These are phyloP conservation scores for Coniferiporia sulphurascens DNA, from an alignment of 1,284 basidiomycete genomes.

Conservation along the genomic window DNA sequence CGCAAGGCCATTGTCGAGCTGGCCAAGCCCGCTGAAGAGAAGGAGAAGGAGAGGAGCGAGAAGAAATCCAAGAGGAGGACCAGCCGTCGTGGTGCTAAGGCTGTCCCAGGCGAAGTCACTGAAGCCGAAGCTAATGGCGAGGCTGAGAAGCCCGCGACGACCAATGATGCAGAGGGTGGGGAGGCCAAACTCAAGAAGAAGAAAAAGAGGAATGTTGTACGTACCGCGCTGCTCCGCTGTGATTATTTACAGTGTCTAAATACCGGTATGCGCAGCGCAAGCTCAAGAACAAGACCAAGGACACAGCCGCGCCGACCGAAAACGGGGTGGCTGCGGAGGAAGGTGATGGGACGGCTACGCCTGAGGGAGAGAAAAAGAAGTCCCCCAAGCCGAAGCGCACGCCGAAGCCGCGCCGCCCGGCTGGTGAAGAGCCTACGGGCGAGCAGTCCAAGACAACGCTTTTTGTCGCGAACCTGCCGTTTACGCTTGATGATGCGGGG, in stretches of 20 bases:
- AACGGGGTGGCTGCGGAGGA: constrained; percentile 30
- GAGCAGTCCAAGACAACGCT: constrained; percentile 81
- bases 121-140: constrained; percentile 83
- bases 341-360: constrained; percentile 27
- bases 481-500: constrained; percentile 79
- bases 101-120: constrained; percentile 79
- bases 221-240: constrained; percentile 25
- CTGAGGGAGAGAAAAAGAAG: constrained; percentile 39
- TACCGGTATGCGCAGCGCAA: constrained; percentile 40
- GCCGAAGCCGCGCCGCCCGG: constrained; percentile 55
- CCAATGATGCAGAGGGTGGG: constrained; percentile 46
- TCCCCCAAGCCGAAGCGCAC: constrained; percentile 49
- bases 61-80: constrained; percentile 70
- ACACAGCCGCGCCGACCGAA: constrained; percentile 35
- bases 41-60: constrained; percentile 77
- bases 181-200: constrained; percentile 75
- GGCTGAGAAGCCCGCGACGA: constrained; percentile 44
- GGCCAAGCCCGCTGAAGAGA: constrained; percentile 84
- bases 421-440: constrained; percentile 72
- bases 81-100: constrained; percentile 76
- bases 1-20: constrained; percentile 85
- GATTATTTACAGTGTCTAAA: constrained; percentile 3
- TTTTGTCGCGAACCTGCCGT: constrained; percentile 94
- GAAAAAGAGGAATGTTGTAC: constrained; percentile 70
- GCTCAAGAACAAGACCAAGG: constrained; percentile 35